phyloP scores from a whole-genome alignment of 352 stramenopile species.

The Phytophthora multivora region DNA sequence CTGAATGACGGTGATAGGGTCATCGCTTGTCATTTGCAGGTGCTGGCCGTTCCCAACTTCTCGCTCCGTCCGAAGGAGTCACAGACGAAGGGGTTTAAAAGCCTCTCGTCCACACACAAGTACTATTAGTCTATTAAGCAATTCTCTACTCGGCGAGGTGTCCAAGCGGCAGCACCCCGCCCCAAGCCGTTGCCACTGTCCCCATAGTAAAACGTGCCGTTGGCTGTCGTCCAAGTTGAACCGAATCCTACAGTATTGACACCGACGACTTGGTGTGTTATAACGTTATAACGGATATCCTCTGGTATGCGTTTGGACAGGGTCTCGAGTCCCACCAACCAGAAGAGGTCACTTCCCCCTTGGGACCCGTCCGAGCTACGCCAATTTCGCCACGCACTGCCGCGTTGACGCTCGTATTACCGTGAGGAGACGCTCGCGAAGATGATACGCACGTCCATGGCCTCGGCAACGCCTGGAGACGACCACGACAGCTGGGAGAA shows the following conservation, averaged over 20 bases:
- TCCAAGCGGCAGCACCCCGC: conserved; percentile 10
- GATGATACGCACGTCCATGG: conserved; percentile 34
- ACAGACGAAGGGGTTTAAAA: background rate
- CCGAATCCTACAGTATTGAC: too few species aligned
- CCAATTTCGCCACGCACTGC: background rate
- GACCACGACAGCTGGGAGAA: conserved; percentile 53
- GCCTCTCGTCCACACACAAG: conserved; percentile 11
- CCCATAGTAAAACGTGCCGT: conserved; percentile 21
- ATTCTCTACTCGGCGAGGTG: conserved; percentile 7
- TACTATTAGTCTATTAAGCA: conserved; percentile 44
- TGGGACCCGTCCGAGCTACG: background rate
- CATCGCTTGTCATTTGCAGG: background rate
- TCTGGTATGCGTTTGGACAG: conserved; percentile 10
- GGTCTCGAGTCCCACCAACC: conserved; percentile 21
- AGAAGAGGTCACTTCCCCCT: conserved; percentile 34
- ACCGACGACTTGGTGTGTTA: conserved; percentile 9
- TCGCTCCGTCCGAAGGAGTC: conserved; percentile 8
- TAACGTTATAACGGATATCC: conserved; percentile 13
- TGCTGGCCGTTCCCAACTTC: conserved; percentile 7
- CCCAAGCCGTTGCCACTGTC: conserved; percentile 1
- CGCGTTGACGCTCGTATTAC: background rate
- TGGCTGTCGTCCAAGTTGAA: conserved; percentile 10
- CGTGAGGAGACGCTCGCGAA: conserved; percentile 11
- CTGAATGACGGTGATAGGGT: conserved; percentile 18
- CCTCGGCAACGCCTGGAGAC: conserved; percentile 10